Conservation (phyloP, 306 rosid species). For the Dryas octopetala region DNA sequence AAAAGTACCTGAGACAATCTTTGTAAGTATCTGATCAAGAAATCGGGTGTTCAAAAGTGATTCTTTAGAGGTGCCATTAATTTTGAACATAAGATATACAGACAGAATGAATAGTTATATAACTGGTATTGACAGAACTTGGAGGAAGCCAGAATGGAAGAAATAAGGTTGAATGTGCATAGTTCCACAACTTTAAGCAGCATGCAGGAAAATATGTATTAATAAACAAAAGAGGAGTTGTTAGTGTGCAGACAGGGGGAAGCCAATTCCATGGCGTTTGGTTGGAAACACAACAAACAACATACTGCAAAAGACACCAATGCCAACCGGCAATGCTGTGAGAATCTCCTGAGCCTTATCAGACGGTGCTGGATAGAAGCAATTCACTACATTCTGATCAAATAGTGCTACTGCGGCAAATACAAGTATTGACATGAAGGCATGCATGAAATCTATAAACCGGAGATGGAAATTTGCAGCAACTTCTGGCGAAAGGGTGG, state of each 20-base stretch:
- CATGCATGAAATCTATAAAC: conserved; percentile 72
- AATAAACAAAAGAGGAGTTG: background rate
- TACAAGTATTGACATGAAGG: conserved; percentile 59
- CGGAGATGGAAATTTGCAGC: conserved; percentile 45
- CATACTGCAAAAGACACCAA: conserved; percentile 66
- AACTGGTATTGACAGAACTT: background rate
- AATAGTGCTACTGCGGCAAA: conserved; percentile 65
- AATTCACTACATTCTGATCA: conserved; percentile 63
- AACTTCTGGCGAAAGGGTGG: conserved; percentile 27
- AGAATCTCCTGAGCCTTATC: conserved; percentile 54
- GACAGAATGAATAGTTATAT: background rate
- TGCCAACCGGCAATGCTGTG: conserved; percentile 52
- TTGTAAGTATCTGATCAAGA: background rate
- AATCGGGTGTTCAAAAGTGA: background rate
- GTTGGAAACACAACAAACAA: conserved; percentile 62
- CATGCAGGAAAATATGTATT: background rate
- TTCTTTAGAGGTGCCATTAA: background rate
- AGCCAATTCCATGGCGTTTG: conserved; percentile 81
- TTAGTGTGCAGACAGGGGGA: conserved; percentile 61
- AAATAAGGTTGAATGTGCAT: background rate
- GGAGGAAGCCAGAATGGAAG: background rate
- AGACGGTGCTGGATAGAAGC: conserved; percentile 74
- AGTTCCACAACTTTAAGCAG: background rate
- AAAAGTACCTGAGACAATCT: background rate
- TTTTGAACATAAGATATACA: background rate